Base-by-base conservation (phyloP, 768 basidiomycete species). In the Leccinum ochraceum region DNA sequence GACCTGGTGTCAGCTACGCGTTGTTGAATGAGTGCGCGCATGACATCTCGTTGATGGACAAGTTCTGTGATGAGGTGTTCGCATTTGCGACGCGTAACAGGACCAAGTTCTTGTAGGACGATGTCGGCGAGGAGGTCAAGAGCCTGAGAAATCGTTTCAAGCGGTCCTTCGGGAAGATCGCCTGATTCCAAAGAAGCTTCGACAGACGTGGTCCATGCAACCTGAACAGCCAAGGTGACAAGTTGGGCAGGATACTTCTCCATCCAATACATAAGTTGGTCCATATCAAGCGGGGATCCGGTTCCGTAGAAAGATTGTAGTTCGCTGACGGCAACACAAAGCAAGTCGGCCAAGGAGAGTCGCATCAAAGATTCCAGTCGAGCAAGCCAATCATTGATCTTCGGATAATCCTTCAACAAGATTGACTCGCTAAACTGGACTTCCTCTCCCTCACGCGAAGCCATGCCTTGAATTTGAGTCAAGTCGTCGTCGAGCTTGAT, bases 31-130 rank as follows among this genome's bases (percentile, higher is more conserved):
- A 98, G 87, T 13, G 82, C 78, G 13, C 97, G 89, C 42, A 87
- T 89, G 44, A 98, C 96, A 75, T 99, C 97, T 63, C 97, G 86
- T 72, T 99, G 95, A 74, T 99, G 97, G 42, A 98, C 97, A 14
- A 99, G 85, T 73, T 99, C 97, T 0, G 96, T 98, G 79, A 99
- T 98, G 64, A 99, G 86, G 69, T 98, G 95, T 67, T 99, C 97
- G 79, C 95, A 95, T 77, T 99, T 99, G 65, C 92, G 89, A 59
- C 97, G 91, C n/a, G 94, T 95, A 49, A 94, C 90, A 17, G 92
- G 86, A 46, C 78, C 82, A 36, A 98, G 86, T 67, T 98, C 95
- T 55, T 88, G 89, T 37, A 99, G 79, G 37, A 99, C 97, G 49
- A 98, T 90, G 68, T 98, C 95, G 9, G 97, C 96, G n/a, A 99